A percentile compares a stretch with the other conserved stretches of the same genome.
Conservation (phyloP, 1,139 yeast genomes). For the Pichia sp. region DNA sequence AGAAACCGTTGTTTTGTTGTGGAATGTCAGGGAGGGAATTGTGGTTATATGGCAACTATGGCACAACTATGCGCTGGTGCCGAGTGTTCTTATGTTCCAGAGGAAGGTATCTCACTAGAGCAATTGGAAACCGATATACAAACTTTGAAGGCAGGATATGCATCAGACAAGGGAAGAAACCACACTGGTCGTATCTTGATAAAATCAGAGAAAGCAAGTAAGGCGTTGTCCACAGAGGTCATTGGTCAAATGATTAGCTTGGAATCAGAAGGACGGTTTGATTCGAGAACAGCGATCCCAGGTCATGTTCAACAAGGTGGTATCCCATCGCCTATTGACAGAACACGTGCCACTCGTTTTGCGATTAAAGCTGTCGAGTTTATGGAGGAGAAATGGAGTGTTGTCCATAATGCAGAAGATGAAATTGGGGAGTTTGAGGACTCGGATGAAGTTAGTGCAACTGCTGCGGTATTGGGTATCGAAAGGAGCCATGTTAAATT, state of each 20-base stretch:
- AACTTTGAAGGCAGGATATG: conserved; percentile 52
- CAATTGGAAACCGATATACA: conserved; percentile 61
- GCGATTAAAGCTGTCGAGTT: conserved; percentile 86
- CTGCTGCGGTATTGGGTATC: conserved; percentile 87
- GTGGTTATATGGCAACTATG: conserved; percentile 71
- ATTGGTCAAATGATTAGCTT: conserved; percentile 79
- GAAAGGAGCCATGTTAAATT: conserved; percentile 73
- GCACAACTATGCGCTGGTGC: conserved; percentile 71
- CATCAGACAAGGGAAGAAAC: conserved; percentile 55
- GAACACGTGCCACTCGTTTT: conserved; percentile 86
- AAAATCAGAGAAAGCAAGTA: conserved; percentile 81
- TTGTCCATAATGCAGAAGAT: conserved; percentile 31
- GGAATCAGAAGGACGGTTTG: conserved; percentile 72
- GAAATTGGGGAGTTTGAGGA: conserved; percentile 29
- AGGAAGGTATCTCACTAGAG: conserved; percentile 54
- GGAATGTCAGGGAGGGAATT: conserved; percentile 85
- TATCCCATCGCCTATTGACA: conserved; percentile 89
- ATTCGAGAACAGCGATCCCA: conserved; percentile 92
- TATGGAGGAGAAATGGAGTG: conserved; percentile 49
- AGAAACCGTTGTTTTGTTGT: conserved; percentile 75
- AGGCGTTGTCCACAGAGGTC: conserved; percentile 74
- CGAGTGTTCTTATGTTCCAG: conserved; percentile 73
- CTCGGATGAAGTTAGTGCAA: conserved; percentile 37
- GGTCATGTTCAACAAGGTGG: conserved; percentile 99
- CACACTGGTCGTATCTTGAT: conserved; percentile 79